phyloP scores from a whole-genome alignment of 1,139 yeast species.

The Diutina rugosa region DNA sequence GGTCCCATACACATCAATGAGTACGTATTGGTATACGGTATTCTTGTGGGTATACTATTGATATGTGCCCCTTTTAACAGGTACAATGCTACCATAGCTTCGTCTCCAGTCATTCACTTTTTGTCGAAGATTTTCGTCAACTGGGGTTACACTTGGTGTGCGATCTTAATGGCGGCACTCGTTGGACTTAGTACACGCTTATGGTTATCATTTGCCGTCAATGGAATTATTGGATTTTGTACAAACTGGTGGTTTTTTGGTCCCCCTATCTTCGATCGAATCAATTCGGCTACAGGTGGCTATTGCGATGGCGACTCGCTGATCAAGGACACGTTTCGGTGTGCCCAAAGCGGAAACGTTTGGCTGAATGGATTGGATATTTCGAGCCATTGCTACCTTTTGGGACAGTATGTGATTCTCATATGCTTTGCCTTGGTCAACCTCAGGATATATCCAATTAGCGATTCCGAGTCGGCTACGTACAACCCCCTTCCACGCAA shows the following conservation, averaged over 20 bases:
- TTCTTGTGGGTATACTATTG: not conserved
- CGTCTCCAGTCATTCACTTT: conserved; percentile 7
- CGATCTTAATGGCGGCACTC: conserved; percentile 9
- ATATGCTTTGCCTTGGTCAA: conserved; percentile 32
- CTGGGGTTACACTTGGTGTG: conserved; percentile 19
- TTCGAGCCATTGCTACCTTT: conserved; percentile 27
- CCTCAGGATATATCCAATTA: not conserved
- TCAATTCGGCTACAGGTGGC: conserved; percentile 28
- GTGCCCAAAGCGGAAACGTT: conserved; percentile 11
- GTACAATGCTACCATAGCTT: not conserved
- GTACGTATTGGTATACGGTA: not conserved
- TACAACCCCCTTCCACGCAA: not conserved
- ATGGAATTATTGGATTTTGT: conserved; percentile 9
- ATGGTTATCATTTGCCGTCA: conserved; percentile 7
- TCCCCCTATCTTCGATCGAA: conserved; percentile 28
- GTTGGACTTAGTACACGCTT: conserved; percentile 4
- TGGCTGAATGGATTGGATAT: conserved; percentile 52
- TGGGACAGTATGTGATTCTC: not conserved
- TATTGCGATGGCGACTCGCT: conserved; percentile 13
- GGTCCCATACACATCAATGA: not conserved
- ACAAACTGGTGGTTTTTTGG: conserved; percentile 35
- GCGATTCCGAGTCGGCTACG: conserved; percentile 2
- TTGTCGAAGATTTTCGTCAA: conserved; percentile 10
- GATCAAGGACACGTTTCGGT: conserved; percentile 3
- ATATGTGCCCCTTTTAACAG: not conserved